Evolutionary conservation across 192 early-diverging fungal species (phyloP), one percentile per base, ranked within the genome.

Genomic region (Mycoemilia scoparia): DNA sequence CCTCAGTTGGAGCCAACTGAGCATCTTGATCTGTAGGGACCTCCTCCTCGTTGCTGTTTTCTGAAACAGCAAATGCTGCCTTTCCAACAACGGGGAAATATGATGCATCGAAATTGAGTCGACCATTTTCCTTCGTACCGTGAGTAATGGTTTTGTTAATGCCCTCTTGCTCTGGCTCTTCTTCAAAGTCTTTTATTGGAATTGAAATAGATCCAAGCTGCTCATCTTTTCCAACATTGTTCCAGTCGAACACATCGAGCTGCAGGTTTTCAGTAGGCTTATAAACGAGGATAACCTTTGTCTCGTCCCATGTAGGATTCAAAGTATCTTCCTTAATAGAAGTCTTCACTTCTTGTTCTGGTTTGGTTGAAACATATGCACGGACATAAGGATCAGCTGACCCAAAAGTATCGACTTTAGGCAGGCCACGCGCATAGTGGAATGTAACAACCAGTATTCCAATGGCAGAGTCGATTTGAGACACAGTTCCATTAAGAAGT

Each of bases 221-320:
- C 39, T 75, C 70, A 53, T 89, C 79, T 47, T 76, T 73, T 36
- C 63, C 54, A n/a, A 78, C 49, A 22, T 64, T 66, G 43, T 91
- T 80, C 46, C 67, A 71, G 64, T 97, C 86, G 39, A 75, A 70
- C 36, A 93, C 52, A 43, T 89, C 77, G 27, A 93, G 61, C 36
- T 64, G 54, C 11, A 97, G 51, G 19, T 65, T 61, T 29, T 90
- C 84, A 5, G 74, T 66, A 38, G 75, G 51, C 46, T 68, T 79
- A 29, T 76, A 76, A 36, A 97, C 57, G 23, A 88, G 51, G 27
- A 95, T 55, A 22, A 63, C 67, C 34, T 73, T 50, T 11, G 73
- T 85, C 45, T 92, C 74, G 37, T 84, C 67, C 85, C 87, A 98
- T 30, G 73, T 56, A 31, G 93, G 90, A 46, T 85, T 69, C 39